Percentiles rank a stretch among this genome's conserved stretches.
Evolutionary conservation across 768 basidiomycete genomes (phyloP).

Genomic region (Termitomyces sp.): DNA sequence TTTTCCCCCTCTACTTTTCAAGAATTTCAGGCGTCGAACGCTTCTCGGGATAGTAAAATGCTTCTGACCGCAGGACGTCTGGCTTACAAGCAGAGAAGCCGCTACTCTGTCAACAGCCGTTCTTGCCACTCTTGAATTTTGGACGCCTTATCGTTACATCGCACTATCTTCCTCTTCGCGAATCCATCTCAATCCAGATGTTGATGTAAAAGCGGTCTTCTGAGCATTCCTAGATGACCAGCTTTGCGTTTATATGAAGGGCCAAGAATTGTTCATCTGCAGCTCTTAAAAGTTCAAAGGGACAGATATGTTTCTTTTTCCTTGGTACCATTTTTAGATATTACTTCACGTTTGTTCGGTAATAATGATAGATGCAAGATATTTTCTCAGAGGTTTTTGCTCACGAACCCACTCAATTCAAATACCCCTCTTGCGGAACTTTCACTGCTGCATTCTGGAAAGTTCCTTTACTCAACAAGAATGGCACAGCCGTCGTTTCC

Average conservation of each 20-base stretch:
- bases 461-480: not conserved
- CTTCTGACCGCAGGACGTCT: not conserved
- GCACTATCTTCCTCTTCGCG: too few relatives aligned
- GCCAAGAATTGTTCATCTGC: not conserved
- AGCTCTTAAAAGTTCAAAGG: not conserved
- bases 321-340: too few relatives aligned
- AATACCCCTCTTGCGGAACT: too few relatives aligned
- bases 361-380: not conserved
- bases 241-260: not conserved
- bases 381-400: not conserved
- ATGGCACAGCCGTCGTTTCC: not conserved
- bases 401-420: not conserved
- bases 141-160: not conserved
- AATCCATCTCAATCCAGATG: not conserved
- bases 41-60: not conserved
- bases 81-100: not conserved
- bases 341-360: not conserved
- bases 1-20: not conserved
- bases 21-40: not conserved
- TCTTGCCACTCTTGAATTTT: not conserved
- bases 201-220: not conserved
- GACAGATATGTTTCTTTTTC: too few relatives aligned
- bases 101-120: not conserved
- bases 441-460: not conserved
- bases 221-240: not conserved